These are phyloP conservation scores for Cornus suecica DNA, from an alignment of 148 eudicot species.

Conservation along the genomic window DNA sequence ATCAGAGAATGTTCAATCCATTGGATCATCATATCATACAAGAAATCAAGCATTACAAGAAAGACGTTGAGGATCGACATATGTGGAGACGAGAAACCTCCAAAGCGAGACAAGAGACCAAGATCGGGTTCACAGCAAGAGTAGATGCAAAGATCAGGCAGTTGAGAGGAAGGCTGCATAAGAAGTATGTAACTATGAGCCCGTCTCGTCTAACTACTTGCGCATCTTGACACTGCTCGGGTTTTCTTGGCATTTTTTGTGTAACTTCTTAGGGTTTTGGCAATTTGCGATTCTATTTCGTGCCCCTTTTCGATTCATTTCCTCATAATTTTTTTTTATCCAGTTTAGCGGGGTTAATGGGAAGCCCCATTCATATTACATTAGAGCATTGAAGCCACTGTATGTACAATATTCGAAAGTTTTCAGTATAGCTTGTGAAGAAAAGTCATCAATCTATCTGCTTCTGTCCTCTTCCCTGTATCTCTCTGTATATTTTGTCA, in stretches of 20 bases:
- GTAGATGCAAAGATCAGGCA: slow-evolving; percentile 80
- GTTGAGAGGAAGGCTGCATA: slow-evolving; percentile 51
- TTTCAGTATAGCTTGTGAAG: slow-evolving; percentile 3
- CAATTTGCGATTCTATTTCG: slow-evolving; percentile 2
- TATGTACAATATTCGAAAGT: slow-evolving; percentile 5
- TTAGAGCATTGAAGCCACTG: slow-evolving; percentile 10
- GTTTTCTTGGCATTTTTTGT: no score
- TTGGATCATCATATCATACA: slow-evolving; percentile 88
- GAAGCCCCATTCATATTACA: neutral
- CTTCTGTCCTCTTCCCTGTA: neutral
- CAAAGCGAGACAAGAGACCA: slow-evolving; percentile 66
- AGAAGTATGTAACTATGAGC: slow-evolving; percentile 41
- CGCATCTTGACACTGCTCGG: no score
- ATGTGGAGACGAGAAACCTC: slow-evolving; percentile 71
- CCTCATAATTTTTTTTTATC: neutral
- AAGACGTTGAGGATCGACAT: slow-evolving; percentile 59
- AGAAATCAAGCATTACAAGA: slow-evolving; percentile 76
- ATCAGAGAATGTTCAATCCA: slow-evolving; percentile 65
- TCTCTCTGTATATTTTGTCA: neutral
- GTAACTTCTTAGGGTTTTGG: slow-evolving; percentile 1
- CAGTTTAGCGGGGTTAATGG: neutral
- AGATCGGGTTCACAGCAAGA: slow-evolving; percentile 69
- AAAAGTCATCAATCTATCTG: neutral
- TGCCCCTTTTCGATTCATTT: neutral
- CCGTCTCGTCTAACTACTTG: neutral